Percentiles rank a stretch among this genome's conserved stretches.
Conservation (phyloP, 371 early-diverging fungal species). For the Rhizopus delemar region DNA sequence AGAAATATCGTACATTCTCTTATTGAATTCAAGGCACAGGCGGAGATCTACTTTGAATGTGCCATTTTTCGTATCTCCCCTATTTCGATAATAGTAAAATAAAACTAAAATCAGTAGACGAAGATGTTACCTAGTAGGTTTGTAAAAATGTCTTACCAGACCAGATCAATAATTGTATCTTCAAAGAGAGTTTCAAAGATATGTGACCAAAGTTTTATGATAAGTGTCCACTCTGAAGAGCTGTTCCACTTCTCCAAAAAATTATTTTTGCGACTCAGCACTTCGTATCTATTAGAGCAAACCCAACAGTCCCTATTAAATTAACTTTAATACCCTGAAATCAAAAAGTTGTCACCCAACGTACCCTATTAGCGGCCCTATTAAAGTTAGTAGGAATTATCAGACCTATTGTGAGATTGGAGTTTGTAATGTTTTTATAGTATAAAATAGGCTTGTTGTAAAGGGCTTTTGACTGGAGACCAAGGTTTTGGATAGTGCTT, state of each 20-base stretch:
- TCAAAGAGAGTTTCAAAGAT: slow-evolving; percentile 7
- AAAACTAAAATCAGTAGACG: slow-evolving; percentile 4
- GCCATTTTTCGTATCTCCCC: slow-evolving; percentile 9
- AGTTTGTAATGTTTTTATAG: no score
- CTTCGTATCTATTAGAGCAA: no score
- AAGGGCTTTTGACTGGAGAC: no score
- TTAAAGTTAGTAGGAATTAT: no score
- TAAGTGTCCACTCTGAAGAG: slow-evolving; percentile 8
- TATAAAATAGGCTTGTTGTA: no score
- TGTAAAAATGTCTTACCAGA: slow-evolving; percentile 9
- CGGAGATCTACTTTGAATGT: slow-evolving; percentile 9
- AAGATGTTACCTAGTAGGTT: slow-evolving; percentile 9
- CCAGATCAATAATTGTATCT: slow-evolving; percentile 4
- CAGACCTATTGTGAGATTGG: no score
- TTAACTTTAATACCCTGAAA: no score
- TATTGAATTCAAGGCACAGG: slow-evolving; percentile 3
- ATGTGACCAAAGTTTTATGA: slow-evolving; percentile 9
- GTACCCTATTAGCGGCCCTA: no score
- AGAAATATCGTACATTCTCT: slow-evolving; percentile 8
- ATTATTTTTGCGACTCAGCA: background rate
- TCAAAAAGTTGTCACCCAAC: no score
- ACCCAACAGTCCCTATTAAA: no score
- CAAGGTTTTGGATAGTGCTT: no score
- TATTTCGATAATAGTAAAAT: slow-evolving; percentile 2
- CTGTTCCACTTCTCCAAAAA: slow-evolving; percentile 6